phyloP scores from a whole-genome alignment of 2,329 filamentous ascomycete species.

The Trematosphaeria pertusa region DNA sequence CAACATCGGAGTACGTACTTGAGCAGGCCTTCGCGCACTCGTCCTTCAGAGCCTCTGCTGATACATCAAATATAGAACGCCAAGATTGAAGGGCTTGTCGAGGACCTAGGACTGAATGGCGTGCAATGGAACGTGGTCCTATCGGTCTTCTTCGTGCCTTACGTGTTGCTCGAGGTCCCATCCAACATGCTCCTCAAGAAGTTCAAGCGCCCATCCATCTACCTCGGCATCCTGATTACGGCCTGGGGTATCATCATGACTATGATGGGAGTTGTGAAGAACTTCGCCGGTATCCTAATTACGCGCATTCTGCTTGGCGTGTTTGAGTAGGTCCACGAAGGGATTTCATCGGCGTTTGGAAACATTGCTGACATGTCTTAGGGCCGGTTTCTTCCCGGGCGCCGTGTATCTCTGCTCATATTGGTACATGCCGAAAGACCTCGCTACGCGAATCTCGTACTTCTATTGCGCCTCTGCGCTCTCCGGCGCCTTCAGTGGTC shows the following conservation, averaged over 20 bases:
- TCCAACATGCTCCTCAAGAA: slow-evolving; percentile 52
- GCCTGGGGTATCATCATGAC: slow-evolving; percentile 38
- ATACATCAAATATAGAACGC: slow-evolving; percentile 51
- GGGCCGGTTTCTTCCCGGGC: slow-evolving; percentile 44
- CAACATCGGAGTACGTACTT: slow-evolving; percentile 63
- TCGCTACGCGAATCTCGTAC: slow-evolving; percentile 42
- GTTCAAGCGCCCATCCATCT: slow-evolving; percentile 36
- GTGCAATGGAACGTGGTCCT: slow-evolving; percentile 67
- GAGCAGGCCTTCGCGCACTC: no score
- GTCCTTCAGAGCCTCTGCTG: not conserved
- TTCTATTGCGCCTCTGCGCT: slow-evolving; percentile 49
- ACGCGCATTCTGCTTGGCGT: slow-evolving; percentile 30
- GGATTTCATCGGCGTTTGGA: slow-evolving; percentile 3
- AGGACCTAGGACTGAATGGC: slow-evolving; percentile 61
- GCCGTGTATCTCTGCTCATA: slow-evolving; percentile 42
- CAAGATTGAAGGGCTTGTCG: slow-evolving; percentile 67
- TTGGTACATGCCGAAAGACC: slow-evolving; percentile 47
- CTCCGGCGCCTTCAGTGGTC: slow-evolving; percentile 51
- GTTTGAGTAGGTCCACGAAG: slow-evolving; percentile 27
- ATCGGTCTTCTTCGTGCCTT: slow-evolving; percentile 65
- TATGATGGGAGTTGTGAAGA: slow-evolving; percentile 29
- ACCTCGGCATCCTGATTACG: slow-evolving; percentile 38
- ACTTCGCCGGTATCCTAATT: slow-evolving; percentile 25
- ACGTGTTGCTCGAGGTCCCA: slow-evolving; percentile 45
- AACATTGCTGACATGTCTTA: slow-evolving; percentile 13